Percentiles rank a stretch among this genome's conserved stretches.
Conservation (phyloP, 2,329 filamentous ascomycete genomes). For the Aspergillus fumigatiaffinis region DNA sequence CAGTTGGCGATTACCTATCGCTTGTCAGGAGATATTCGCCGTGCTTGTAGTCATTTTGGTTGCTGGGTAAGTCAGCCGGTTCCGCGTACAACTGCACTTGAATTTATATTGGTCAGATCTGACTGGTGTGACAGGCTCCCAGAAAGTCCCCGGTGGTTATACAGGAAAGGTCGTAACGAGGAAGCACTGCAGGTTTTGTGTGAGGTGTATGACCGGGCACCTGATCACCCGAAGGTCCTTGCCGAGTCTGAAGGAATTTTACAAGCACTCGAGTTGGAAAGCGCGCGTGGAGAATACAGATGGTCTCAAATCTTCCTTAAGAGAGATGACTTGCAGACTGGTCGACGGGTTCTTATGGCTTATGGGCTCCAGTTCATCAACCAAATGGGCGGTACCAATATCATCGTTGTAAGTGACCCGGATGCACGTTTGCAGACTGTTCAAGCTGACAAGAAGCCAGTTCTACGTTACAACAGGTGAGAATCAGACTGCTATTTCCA, state of each 20-base stretch:
- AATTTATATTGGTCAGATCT: conserved; percentile 6
- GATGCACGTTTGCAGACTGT: neutral
- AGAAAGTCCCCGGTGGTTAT: conserved; percentile 44
- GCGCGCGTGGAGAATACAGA: conserved; percentile 29
- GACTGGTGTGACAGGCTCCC: conserved; percentile 24
- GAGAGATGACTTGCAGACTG: conserved; percentile 42
- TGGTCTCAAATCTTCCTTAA: conserved; percentile 41
- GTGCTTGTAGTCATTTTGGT: conserved; percentile 40
- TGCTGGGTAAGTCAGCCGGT: conserved; percentile 15
- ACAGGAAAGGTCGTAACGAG: conserved; percentile 36
- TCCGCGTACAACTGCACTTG: neutral
- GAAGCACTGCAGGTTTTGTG: conserved; percentile 26
- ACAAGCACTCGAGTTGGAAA: conserved; percentile 44
- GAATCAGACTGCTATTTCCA: neutral
- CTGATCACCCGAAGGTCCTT: conserved; percentile 21
- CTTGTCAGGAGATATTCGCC: conserved; percentile 44
- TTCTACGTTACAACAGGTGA: conserved; percentile 26
- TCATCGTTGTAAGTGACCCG: conserved; percentile 39
- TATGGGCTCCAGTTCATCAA: conserved; percentile 50
- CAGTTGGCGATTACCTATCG: conserved; percentile 47
- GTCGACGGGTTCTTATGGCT: conserved; percentile 45
- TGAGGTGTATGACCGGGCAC: conserved; percentile 22
- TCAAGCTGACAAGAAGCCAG: conserved; percentile 8
- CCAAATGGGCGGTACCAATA: conserved; percentile 48
- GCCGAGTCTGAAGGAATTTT: conserved; percentile 38